Conservation (phyloP, 805 yeast genomes). For the Lachancea cidri region DNA sequence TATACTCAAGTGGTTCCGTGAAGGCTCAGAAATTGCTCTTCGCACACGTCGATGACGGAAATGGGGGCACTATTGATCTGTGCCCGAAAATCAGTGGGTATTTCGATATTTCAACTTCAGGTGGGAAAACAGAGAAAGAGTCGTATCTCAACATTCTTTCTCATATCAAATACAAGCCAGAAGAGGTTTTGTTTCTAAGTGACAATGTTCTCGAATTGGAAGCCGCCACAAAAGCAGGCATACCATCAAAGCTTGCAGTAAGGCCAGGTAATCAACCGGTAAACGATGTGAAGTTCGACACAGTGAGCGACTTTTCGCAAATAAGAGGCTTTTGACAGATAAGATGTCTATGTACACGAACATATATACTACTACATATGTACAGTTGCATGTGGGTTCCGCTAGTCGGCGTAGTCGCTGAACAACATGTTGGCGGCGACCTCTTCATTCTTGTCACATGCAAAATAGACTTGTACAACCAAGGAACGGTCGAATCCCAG, state of each 20-base stretch:
- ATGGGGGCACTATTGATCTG: conserved; percentile 41
- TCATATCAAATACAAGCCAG: conserved; percentile 31
- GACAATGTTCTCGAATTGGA: conserved; percentile 74
- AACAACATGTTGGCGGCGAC: conserved; percentile 90
- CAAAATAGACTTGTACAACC: conserved; percentile 91
- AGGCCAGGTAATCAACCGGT: conserved; percentile 72
- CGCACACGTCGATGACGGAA: conserved; percentile 47
- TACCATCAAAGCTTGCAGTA: conserved; percentile 51
- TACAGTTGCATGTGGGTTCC: neutral
- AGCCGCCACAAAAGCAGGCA: conserved; percentile 67
- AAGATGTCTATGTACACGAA: neutral
- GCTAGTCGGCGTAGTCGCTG: conserved; percentile 44
- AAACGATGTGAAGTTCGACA: conserved; percentile 29
- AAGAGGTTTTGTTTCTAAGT: conserved; percentile 58
- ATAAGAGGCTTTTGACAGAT: neutral
- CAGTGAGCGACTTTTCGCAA: conserved; percentile 20
- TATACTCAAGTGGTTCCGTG: conserved; percentile 87
- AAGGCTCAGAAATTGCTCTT: conserved; percentile 81
- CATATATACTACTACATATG: neutral
- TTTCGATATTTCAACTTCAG: conserved; percentile 82
- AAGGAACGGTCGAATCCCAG: conserved; percentile 85
- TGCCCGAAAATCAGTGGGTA: conserved; percentile 55
- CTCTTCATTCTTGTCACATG: conserved; percentile 97
- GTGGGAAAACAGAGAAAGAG: conserved; percentile 52
- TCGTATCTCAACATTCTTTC: conserved; percentile 57